Conservation (phyloP, 371 early-diverging fungal genomes). For the Syncephalastrum contaminatum region DNA sequence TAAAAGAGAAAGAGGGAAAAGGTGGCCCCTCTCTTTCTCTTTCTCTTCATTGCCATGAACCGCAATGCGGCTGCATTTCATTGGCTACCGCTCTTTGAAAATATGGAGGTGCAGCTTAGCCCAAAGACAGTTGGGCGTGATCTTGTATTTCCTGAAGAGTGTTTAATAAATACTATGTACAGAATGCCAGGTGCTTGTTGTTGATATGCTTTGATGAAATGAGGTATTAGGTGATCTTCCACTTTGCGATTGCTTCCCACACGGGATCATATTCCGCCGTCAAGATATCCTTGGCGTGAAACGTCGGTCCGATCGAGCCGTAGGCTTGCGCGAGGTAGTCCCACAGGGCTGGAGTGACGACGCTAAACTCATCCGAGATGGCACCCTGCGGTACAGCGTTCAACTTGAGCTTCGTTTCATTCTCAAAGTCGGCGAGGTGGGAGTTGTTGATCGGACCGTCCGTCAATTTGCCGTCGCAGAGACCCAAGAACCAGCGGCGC, state of each 20-base stretch:
- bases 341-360: constrained; percentile 43
- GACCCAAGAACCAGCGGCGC: constrained; percentile 43
- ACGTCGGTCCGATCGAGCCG: constrained; percentile 31
- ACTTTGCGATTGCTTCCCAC: constrained; percentile 30
- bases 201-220: neutral
- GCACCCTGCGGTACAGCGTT: constrained; percentile 36
- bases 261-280: constrained; percentile 34
- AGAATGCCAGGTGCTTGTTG: too few relatives aligned
- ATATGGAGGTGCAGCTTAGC: too few relatives aligned
- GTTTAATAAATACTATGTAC: too few relatives aligned
- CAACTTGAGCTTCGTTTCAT: constrained; percentile 23
- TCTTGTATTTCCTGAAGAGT: too few relatives aligned
- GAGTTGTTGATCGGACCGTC: constrained; percentile 32
- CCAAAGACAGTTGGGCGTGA: too few relatives aligned
- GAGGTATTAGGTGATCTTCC: constrained; percentile 29
- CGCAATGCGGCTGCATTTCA: too few relatives aligned
- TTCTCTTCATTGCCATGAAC: neutral
- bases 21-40: neutral
- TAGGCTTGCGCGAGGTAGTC: constrained; percentile 40
- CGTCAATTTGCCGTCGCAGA: constrained; percentile 48
- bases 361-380: constrained; percentile 37
- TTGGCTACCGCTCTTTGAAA: too few relatives aligned
- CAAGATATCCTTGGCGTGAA: constrained; percentile 37
- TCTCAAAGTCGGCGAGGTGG: constrained; percentile 28
- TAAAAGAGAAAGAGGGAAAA: neutral